Evolutionary conservation across 2,329 filamentous ascomycete genomes (phyloP).

Genomic region (Chlorencoelia australis): DNA sequence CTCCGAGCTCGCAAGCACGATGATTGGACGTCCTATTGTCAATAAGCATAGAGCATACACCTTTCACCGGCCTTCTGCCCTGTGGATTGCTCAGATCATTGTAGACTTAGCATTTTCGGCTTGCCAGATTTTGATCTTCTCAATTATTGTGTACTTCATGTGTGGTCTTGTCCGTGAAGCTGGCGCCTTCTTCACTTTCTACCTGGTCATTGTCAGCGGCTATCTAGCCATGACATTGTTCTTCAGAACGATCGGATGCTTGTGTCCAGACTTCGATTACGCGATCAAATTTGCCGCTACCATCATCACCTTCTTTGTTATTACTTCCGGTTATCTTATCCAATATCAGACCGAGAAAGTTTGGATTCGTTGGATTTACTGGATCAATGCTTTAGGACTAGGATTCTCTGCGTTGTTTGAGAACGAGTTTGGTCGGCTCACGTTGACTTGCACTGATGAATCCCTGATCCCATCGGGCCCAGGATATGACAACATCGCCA

Average conservation of each 20-base stretch:
- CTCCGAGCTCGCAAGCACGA: conserved; percentile 63
- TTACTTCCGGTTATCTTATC: conserved; percentile 76
- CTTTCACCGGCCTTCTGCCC: conserved; percentile 70
- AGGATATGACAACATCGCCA: conserved; percentile 57
- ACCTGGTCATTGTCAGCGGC: conserved; percentile 56
- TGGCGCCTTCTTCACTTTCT: conserved; percentile 70
- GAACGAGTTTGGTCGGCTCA: conserved; percentile 67
- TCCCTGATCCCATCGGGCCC: conserved; percentile 63
- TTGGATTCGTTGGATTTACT: conserved; percentile 75
- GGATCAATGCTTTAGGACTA: conserved; percentile 64
- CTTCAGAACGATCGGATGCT: conserved; percentile 64
- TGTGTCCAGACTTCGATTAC: conserved; percentile 74
- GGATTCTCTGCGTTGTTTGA: conserved; percentile 73
- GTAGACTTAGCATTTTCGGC: conserved; percentile 67
- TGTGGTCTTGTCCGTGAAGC: conserved; percentile 57
- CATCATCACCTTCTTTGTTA: conserved; percentile 70
- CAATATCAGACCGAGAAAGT: conserved; percentile 66
- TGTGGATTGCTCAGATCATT: conserved; percentile 76
- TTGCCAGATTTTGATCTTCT: conserved; percentile 61
- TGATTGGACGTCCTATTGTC: conserved; percentile 66
- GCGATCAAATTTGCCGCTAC: conserved; percentile 75
- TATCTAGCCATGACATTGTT: conserved; percentile 69
- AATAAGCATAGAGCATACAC: conserved; percentile 80
- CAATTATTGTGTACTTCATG: conserved; percentile 73
- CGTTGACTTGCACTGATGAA: conserved; percentile 56